A percentile compares a stretch with the other conserved stretches of the same genome.
phyloP scores from a whole-genome alignment of 345 rosid genomes.

The Eucalyptus marginata region DNA sequence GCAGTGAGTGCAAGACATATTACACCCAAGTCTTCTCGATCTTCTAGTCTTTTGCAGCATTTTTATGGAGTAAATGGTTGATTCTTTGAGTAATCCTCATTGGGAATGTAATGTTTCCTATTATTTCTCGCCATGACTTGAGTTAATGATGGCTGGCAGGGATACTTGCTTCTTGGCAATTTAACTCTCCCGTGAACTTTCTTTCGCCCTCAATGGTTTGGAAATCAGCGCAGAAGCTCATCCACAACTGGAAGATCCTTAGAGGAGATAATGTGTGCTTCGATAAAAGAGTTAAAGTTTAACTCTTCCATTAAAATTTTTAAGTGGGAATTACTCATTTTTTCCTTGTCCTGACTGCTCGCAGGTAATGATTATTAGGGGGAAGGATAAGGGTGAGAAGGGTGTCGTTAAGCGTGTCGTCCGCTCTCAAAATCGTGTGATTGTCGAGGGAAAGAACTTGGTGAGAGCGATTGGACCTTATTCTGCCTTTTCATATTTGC shows the following conservation, averaged over 20 bases:
- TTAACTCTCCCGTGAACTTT: background rate
- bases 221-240: slow-evolving; percentile 98
- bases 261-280: slow-evolving; percentile 87
- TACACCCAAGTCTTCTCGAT: background rate
- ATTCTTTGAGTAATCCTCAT: background rate
- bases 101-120: background rate
- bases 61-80: background rate
- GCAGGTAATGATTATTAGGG: slow-evolving; percentile 79
- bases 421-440: slow-evolving; percentile 81
- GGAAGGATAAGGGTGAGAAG: slow-evolving; percentile 83
- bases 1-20: background rate
- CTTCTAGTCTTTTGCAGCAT: background rate
- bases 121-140: background rate
- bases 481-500: background rate
- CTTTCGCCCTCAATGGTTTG: slow-evolving; percentile 51
- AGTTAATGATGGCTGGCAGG: background rate
- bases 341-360: background rate
- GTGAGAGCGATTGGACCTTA: slow-evolving; percentile 10
- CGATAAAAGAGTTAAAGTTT: background rate
- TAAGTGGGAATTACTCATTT: background rate
- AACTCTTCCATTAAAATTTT: background rate
- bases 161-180: background rate
- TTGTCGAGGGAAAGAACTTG: slow-evolving; percentile 88
- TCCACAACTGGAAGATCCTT: slow-evolving; percentile 92
- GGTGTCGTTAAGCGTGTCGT: slow-evolving; percentile 66